Evolutionary conservation across 768 basidiomycete species (phyloP), one percentile per base, ranked within the genome.

Genomic region (Ramaria sp.): DNA sequence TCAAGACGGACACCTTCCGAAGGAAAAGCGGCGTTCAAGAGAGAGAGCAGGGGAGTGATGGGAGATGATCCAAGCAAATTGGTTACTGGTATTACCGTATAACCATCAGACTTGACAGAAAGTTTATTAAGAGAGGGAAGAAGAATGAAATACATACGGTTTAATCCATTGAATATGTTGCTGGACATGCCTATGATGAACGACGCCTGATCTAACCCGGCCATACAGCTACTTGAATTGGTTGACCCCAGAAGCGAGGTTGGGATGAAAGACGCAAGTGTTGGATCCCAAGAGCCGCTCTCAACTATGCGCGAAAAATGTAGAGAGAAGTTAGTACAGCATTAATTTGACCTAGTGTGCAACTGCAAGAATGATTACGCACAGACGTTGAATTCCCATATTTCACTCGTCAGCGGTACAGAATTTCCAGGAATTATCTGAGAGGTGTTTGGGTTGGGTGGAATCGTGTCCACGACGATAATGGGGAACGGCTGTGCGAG

Each of bases 241-340:
- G 55, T 42, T 0, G 68, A 67, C 1, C 79, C 79, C 22, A 77
- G 59, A 59, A 75, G 72, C 56, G 73, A 68, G 36, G 72, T 64
- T 0, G 71, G 68, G 5, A 70, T 70, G 51, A 77, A 78, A 1
- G 77, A 75, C 0, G 73, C 70, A 4, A 73, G 61, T 37, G 67
- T 66, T 48, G 71, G 65, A 52, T 75, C 74, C 56, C 64, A 76
- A 0, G 69, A 71, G 0, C 75, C 72, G 59, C 67, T 68, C 55
- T 72, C 71, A 48, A 62, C 71, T 73, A 37, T 28, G 28, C 5
- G 30, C 13, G 32, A 34, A 3, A 13, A 34, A 9, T n/a, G n/a
- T n/a, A n/a, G n/a, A n/a, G 32, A 34, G 32, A 32, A 32, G 30
- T 32, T 5, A 32, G n/a, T n/a, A 5, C 30, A 32, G 30, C 10